Percentiles rank a stretch among this genome's conserved stretches.
phyloP scores from a whole-genome alignment of 768 basidiomycete species.

The Termitomyces sp. region DNA sequence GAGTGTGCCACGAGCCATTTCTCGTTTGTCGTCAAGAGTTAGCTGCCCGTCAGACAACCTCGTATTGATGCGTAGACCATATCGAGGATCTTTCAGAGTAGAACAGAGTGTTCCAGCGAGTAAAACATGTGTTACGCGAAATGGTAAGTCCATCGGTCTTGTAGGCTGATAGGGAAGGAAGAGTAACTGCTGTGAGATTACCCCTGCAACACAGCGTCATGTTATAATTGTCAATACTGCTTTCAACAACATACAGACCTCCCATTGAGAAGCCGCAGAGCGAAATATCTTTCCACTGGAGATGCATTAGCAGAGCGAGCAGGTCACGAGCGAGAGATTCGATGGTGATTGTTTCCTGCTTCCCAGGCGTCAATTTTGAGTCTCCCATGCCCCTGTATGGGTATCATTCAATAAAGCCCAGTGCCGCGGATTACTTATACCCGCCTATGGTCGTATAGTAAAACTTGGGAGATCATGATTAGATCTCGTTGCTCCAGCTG shows the following conservation, averaged over 20 bases:
- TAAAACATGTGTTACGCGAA: conserved; percentile 35
- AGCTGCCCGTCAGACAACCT: conserved; percentile 12
- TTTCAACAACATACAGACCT: conserved; percentile 22
- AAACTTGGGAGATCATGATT: conserved; percentile 20
- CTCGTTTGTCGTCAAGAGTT: conserved; percentile 24
- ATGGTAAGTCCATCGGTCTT: conserved; percentile 30
- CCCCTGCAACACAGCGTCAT: conserved; percentile 20
- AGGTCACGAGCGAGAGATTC: conserved; percentile 42
- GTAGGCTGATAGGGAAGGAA: conserved; percentile 33
- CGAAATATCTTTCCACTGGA: conserved; percentile 36
- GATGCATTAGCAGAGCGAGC: conserved; percentile 24
- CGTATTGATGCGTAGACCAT: conserved; percentile 17
- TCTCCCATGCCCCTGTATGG: conserved; percentile 38
- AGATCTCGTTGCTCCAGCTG: neutral
- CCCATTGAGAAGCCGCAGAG: conserved; percentile 50
- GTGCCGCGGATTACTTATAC: neutral
- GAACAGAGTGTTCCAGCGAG: conserved; percentile 27
- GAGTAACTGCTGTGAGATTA: conserved; percentile 38
- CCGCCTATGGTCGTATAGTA: conserved; percentile 35
- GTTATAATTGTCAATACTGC: neutral
- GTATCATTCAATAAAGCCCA: neutral
- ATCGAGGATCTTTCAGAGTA: conserved; percentile 16
- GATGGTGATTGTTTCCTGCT: conserved; percentile 33
- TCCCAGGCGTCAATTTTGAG: conserved; percentile 25
- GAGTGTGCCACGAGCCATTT: conserved; percentile 21